These are phyloP conservation scores for Papilionanthe hybrid DNA, from an alignment of 116 monocot genomes.

Conservation along the genomic window DNA sequence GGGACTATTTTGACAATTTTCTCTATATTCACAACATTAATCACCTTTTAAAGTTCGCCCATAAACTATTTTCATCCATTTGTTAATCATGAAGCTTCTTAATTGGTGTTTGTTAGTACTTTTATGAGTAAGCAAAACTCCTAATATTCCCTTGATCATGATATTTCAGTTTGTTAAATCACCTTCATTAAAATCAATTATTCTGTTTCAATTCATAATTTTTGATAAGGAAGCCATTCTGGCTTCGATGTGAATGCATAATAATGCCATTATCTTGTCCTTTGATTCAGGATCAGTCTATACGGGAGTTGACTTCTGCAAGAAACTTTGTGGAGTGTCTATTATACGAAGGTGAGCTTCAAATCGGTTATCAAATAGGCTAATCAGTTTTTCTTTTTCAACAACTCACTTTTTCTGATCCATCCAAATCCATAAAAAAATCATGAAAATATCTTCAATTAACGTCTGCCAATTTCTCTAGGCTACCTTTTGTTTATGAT, in stretches of 20 bases:
- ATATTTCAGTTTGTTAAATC: no score
- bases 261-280: neutral
- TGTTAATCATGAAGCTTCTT: neutral
- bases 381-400: slow-evolving; percentile 1
- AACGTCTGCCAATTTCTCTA: neutral
- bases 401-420: neutral
- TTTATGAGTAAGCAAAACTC: neutral
- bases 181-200: neutral
- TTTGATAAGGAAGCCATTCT: neutral
- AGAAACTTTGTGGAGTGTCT: slow-evolving; percentile 98
- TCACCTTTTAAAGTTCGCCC: neutral
- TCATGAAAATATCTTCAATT: neutral
- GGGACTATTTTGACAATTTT: no score
- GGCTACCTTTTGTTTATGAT: neutral
- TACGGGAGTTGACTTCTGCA: slow-evolving; percentile 89
- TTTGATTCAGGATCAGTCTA: slow-evolving; percentile 66
- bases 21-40: neutral
- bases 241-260: neutral
- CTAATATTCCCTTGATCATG: neutral
- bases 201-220: neutral
- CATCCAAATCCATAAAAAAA: neutral
- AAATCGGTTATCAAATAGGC: slow-evolving; percentile 17
- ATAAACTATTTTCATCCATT: neutral
- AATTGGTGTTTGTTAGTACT: neutral
- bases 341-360: slow-evolving; percentile 82